Base-by-base conservation (phyloP, 129 eudicot genomes). In the Chrysanthemum lavandulifolium region DNA sequence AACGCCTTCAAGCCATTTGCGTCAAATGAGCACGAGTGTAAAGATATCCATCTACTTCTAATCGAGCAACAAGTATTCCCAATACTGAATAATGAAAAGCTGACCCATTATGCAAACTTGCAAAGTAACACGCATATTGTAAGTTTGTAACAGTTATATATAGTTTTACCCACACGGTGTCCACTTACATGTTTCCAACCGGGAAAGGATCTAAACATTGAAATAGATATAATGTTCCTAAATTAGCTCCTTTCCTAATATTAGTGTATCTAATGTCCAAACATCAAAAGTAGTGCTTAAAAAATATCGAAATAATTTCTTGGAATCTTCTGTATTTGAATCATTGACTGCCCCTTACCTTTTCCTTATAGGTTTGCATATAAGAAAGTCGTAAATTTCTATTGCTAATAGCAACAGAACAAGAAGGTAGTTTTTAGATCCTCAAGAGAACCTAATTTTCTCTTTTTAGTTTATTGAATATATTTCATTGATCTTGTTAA, bases 401-500 rank as follows among this genome's bases (percentile, higher is more conserved):
- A 29, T 49, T 29, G 55, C 73, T 53, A 53, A 53, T 29, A 53
- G 63, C 29, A 23, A 31, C 29, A 69, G 50, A 51, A 52, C 27
- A 69, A 3, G 29, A 69, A 53, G 13, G 53, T 23, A 69, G 58
- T 29, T 69, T 29, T 25, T 6, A 29, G 68, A 63, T 13, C 68
- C 13, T 3, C 49, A 63, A 10, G 14, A 13, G 18, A 56, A 10
- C 68, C 36, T 31, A n/a, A 63, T 31, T 63, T 29, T 33, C 18
- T 27, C n/a, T 40, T 40, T 3, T 40, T 6, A 29, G 2, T 40
- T 40, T 40, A 11, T 69, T 68, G 48, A 68, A 68, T n/a, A 13
- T 53, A 52, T 27, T 53, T 69, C 62, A 47, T 50, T 69, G 50
- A 69, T 53, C 63, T 53, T 27, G 36, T 53, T 27, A 53, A 69